These are phyloP conservation scores for Russula virescens DNA, from an alignment of 768 basidiomycete genomes.

Conservation along the genomic window DNA sequence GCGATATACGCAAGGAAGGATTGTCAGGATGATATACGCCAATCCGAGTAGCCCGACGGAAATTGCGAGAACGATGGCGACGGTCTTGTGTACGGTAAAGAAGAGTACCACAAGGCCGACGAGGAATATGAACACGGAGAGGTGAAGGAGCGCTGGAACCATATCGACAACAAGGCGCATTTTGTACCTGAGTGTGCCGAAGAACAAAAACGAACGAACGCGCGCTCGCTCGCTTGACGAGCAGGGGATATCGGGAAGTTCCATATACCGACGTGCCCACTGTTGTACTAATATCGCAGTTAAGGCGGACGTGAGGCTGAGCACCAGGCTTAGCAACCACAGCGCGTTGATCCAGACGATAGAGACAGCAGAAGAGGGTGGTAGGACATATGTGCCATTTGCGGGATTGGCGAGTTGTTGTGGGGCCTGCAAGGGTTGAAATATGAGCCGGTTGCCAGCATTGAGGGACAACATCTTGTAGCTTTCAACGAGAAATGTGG, in stretches of 20 bases:
- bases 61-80: conserved; percentile 12
- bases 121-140: conserved; percentile 45
- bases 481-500: conserved; percentile 23
- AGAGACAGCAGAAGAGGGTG: not conserved
- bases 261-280: conserved; percentile 20
- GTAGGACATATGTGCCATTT: not conserved
- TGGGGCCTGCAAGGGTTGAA: conserved; percentile 6
- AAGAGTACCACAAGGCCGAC: conserved; percentile 43
- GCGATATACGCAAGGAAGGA: conserved; percentile 18
- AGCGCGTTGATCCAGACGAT: conserved; percentile 17
- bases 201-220: conserved; percentile 34
- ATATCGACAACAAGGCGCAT: conserved; percentile 37
- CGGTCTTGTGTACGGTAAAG: conserved; percentile 26
- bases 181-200: conserved; percentile 36
- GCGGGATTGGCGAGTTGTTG: conserved; percentile 4
- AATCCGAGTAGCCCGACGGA: conserved; percentile 7
- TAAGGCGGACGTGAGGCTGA: conserved; percentile 19
- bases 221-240: conserved; percentile 34
- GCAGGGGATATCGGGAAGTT: conserved; percentile 27
- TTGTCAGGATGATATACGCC: conserved; percentile 19
- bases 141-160: conserved; percentile 43
- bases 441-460: not conserved
- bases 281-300: conserved; percentile 15
- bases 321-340: conserved; percentile 20
- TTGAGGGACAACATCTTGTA: conserved; percentile 21